Evolutionary conservation across 495 filamentous ascomycete genomes (phyloP), one percentile per base, ranked within the genome.

Genomic region (Apodospora peruviana): DNA sequence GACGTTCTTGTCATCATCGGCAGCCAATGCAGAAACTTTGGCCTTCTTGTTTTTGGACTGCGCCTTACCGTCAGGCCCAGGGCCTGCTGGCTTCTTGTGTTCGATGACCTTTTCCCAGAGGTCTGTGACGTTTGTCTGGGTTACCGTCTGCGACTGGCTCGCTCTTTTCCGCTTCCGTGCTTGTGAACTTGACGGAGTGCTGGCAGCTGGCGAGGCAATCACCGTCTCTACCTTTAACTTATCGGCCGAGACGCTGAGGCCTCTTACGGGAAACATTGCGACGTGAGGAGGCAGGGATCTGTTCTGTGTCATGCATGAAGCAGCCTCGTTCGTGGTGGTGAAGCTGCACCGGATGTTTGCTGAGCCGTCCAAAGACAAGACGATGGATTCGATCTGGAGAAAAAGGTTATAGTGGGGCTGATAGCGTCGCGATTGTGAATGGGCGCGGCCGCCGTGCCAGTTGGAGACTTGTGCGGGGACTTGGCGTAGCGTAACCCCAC

Each of bases 241-340:
- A 55, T 80, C 76, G 44, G 82, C 75, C 51, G 87, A 77, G 21
- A 96, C 72, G 18, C 86, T 85, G 87, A 90, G 95, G 52, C 91
- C 93, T 53, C 86, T 86, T 45, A 96, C 91, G 4, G 90, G 82
- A 64, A 98, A 98, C 93, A 98, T 96, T 52, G 16, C 51, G 51
- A 9, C 14, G 12, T 5, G 20, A 14, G 18, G 9, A 5, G 29
- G 18, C 8, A 11, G 9, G 14, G 22, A 4, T 17, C 40, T 23
- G 22, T 4, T 5, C 4, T 38, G 36, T 14, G 27, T 14, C 7
- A 32, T 32, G 27, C 17, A 18, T 19, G 16, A 20, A 5, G 16
- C 39, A 3, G 39, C 17, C 12, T 20, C 10, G 19, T 5, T 23
- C 8, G 17, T 27, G 20, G 41, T 19, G 4, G 41, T 29, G 12